A percentile compares a stretch with the other conserved stretches of the same genome.
These are phyloP conservation scores for Tricladium varicosporioides DNA, from an alignment of 2,329 filamentous ascomycete species.

Conservation along the genomic window DNA sequence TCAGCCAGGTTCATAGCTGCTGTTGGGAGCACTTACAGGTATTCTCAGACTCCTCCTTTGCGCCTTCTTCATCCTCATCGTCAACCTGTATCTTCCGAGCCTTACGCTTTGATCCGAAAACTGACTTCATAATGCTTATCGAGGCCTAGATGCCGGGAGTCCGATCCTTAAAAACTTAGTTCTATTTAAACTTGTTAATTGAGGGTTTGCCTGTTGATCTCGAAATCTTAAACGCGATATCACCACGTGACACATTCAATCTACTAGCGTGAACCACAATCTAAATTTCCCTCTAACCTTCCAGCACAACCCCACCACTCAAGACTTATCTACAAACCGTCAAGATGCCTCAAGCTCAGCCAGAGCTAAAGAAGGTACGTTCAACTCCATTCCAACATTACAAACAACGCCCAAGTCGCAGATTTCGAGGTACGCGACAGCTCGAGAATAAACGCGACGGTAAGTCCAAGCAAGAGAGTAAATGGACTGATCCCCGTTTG, in stretches of 20 bases:
- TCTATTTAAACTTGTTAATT: background rate
- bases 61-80: constrained; percentile 54
- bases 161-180: background rate
- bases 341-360: constrained; percentile 95
- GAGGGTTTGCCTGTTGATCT: background rate
- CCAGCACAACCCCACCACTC: constrained; percentile 3
- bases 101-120: constrained; percentile 60
- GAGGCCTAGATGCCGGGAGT: background rate
- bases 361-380: constrained; percentile 94
- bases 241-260: background rate
- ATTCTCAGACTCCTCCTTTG: constrained; percentile 21
- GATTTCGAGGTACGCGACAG: constrained; percentile 13
- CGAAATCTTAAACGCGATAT: constrained; percentile 3
- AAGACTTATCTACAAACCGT: constrained; percentile 16
- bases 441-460: constrained; percentile 12
- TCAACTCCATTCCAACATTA: constrained; percentile 9
- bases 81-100: constrained; percentile 73
- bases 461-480: constrained; percentile 67
- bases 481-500: constrained; percentile 24
- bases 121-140: constrained; percentile 27
- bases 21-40: constrained; percentile 26
- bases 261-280: background rate
- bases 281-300: constrained; percentile 3
- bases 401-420: constrained; percentile 2
- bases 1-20: constrained; percentile 29